phyloP scores from a whole-genome alignment of 129 eudicot species.

The Flaveria ramosissima region DNA sequence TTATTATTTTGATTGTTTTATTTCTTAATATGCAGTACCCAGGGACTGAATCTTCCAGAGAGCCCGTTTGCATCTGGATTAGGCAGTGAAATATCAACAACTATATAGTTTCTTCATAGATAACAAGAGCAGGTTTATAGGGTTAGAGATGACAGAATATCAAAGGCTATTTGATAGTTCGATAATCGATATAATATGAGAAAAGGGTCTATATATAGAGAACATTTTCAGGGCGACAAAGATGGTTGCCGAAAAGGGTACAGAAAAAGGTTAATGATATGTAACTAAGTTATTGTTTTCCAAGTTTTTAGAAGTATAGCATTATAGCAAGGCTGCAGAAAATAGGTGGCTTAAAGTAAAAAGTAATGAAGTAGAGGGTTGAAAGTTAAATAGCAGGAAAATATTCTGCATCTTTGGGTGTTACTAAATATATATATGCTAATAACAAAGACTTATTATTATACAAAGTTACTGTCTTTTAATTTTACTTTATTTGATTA shows the following conservation, averaged over 20 bases:
- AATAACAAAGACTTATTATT: conserved; percentile 23
- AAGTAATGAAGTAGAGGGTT: conserved; percentile 21
- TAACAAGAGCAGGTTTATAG: conserved; percentile 45
- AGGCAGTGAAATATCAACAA: conserved; percentile 54
- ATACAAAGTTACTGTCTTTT: neutral
- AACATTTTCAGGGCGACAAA: conserved; percentile 26
- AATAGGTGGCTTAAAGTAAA: conserved; percentile 28
- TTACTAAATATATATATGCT: conserved; percentile 18
- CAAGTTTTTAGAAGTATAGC: conserved; percentile 24
- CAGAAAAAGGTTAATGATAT: conserved; percentile 22
- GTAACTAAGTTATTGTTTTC: conserved; percentile 20
- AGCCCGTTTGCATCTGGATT: conserved; percentile 67
- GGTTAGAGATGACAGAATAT: conserved; percentile 32
- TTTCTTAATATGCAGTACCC: conserved; percentile 41
- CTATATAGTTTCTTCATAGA: conserved; percentile 40
- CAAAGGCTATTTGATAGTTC: conserved; percentile 35
- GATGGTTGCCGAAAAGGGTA: conserved; percentile 39
- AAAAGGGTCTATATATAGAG: conserved; percentile 29
- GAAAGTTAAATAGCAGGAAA: conserved; percentile 25
- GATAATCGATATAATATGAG: conserved; percentile 25
- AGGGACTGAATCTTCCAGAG: conserved; percentile 62
- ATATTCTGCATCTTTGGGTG: conserved; percentile 29
- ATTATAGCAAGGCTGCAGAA: conserved; percentile 31
- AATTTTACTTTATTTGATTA: neutral
- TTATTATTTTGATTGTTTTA: neutral